Evolutionary conservation across 768 basidiomycete genomes (phyloP), one percentile per base, ranked within the genome.

Genomic region (Antrodiella citrinella): DNA sequence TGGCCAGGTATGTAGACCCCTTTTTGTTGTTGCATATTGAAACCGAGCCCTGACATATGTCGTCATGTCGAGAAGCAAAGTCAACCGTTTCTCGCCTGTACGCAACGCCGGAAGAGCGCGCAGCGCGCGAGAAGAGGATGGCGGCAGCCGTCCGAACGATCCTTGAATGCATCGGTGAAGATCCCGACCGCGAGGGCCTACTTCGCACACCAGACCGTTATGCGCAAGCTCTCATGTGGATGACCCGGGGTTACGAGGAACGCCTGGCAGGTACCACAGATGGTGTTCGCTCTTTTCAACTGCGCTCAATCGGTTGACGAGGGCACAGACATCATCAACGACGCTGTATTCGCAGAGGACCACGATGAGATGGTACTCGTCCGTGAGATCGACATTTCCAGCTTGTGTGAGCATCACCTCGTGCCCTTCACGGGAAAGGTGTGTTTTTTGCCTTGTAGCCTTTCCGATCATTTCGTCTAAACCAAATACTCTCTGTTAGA

Each of bases 351-450:
- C 64, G 86, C 91, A 41, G 96, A 99, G 67, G 92, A 99, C 68
- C 96, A 99, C 72, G 96, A 98, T 61, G 96, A 99, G 68, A 95
- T 99, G 92, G 96, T 99, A 39, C 81, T 99, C 52, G 95, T 99
- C 50, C 82, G 89, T 52, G 94, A 99, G 65, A 98, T 99, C 60
- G 91, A 96, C 64, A 84, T 99, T 52, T 96, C 91, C 43, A 95
- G 91, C 63, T 72, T 99, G 52, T 99, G 96, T 69, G 96, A 99
- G 72, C 96, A 99, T 64, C 96, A 99, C 67, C 76, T 99, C 54
- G 93, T 98, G 24, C 96, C 96, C 18, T 98, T 98, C 71, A 92
- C 87, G 25, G 96, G 95, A 58, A 96, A 96, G 74, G 95, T 91
- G 57, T 52, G 84, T 66, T 15, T 26, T 9, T 43, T 43, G n/a